Evolutionary conservation across 2,329 filamentous ascomycete species (phyloP), one percentile per base, ranked within the genome.

Genomic region (Penicillium concentricum): DNA sequence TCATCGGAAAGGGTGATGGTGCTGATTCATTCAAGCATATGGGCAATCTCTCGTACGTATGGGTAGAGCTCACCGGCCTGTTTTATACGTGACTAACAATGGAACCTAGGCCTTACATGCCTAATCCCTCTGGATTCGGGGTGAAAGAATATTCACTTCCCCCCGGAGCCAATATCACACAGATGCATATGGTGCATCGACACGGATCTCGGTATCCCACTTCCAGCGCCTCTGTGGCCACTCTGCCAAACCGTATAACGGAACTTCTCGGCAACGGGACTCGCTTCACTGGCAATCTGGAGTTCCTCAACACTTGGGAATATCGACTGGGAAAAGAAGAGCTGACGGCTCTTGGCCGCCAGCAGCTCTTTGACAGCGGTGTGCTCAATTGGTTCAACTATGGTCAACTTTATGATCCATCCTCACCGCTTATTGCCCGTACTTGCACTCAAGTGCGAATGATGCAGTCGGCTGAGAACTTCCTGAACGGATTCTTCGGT

Each of bases 401-500:
- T 66, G 85, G 83, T 7, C 81, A 84, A 58, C 75, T 92, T 22
- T 91, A 90, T 66, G 87, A 91, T 64, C 84, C 88, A 5, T 82
- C 84, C 54, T 87, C 81, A 72, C 91, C 90, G 74, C 85, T 92
- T 58, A 83, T 91, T 56, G 87, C 85, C 16, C 81, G 89, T 28
- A 90, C 88, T 1, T 91, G 88, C 0, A 90, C 88, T 1, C 87
- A 92, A 69, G 85, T 90, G 68, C 84, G 89, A 24, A 92, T 92
- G 89, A 77, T 88, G 22, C 87, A 91, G 70, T 87, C 83, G 38
- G 88, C 88, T 3, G 88, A 92, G 72, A 88, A 92, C 72, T 92
- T 91, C 73, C 76, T 91, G 68, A 87, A 88, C 6, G 89, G 89
- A 0, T 92, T 92, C 76, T 92, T 92, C 67, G 89, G 89, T 0